Percentiles rank a stretch among this genome's conserved stretches.
These are phyloP conservation scores for Alternaria consortialis DNA, from an alignment of 2,329 filamentous ascomycete genomes.

Conservation along the genomic window DNA sequence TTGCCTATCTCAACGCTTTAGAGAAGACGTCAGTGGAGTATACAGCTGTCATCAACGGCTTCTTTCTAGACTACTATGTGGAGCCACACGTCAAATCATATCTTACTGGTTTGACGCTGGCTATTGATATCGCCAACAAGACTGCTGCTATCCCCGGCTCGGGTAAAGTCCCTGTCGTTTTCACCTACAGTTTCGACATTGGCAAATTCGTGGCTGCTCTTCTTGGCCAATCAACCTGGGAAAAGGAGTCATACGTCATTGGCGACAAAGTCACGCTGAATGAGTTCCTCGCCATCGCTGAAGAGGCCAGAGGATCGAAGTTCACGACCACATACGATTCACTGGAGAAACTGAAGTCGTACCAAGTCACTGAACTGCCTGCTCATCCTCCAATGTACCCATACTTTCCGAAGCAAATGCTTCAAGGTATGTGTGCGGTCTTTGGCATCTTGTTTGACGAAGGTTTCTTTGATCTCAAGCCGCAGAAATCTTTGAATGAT, in stretches of 20 bases:
- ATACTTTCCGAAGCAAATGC: conserved; percentile 17
- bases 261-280: not conserved
- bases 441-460: not conserved
- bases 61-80: conserved; percentile 22
- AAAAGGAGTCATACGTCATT: not conserved
- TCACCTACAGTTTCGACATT: conserved; percentile 26
- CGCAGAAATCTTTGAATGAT: not conserved
- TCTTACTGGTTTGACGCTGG: conserved; percentile 1
- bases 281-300: not conserved
- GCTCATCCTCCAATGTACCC: conserved; percentile 8
- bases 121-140: conserved; percentile 21
- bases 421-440: not conserved
- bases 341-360: conserved; percentile 18
- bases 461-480: not conserved
- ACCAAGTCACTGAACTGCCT: conserved; percentile 27
- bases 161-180: conserved; percentile 19
- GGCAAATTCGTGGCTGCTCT: conserved; percentile 15
- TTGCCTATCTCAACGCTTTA: conserved; percentile 2
- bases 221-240: conserved; percentile 4
- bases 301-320: not conserved
- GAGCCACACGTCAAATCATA: conserved; percentile 12
- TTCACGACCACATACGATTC: conserved; percentile 14
- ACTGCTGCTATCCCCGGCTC: conserved; percentile 24
- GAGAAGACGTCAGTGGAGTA: conserved; percentile 11
- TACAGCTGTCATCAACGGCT: conserved; percentile 17